Evolutionary conservation across 371 early-diverging fungal genomes (phyloP).

Genomic region (Neoconidiobolus thromboides): DNA sequence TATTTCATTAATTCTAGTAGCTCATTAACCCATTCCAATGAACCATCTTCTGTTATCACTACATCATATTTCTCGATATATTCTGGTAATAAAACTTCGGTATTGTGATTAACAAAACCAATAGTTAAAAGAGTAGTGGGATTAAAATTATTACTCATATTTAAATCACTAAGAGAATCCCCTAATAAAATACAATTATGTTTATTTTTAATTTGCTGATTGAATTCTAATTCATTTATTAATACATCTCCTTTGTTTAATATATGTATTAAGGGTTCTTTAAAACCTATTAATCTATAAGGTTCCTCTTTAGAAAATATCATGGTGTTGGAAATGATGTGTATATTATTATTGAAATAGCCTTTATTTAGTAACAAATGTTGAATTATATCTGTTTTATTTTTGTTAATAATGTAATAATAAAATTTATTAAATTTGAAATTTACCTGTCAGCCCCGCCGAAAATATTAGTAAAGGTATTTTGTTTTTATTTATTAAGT

Average conservation of each 20-base stretch:
- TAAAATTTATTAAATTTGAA: background rate
- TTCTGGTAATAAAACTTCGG: background rate
- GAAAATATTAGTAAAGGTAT: background rate
- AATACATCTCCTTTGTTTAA: background rate
- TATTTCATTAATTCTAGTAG: too few relatives aligned
- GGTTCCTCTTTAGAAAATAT: constrained; percentile 19
- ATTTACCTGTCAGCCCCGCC: background rate
- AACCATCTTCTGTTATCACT: background rate
- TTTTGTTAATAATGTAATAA: background rate
- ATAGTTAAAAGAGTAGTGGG: background rate
- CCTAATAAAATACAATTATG: background rate
- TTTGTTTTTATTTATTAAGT: background rate
- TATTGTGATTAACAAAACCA: background rate
- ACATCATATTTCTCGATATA: background rate
- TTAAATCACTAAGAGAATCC: background rate
- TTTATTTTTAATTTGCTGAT: background rate
- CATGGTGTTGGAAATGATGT: constrained; percentile 56
- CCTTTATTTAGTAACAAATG: constrained; percentile 19
- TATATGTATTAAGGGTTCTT: background rate
- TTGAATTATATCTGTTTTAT: constrained; percentile 33
- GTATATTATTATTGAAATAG: constrained; percentile 30
- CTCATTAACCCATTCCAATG: constrained; percentile 3
- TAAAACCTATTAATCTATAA: background rate
- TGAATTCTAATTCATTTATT: background rate
- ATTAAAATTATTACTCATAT: background rate